phyloP scores from a whole-genome alignment of 441 rosid genomes.

The Erysimum cheiri region DNA sequence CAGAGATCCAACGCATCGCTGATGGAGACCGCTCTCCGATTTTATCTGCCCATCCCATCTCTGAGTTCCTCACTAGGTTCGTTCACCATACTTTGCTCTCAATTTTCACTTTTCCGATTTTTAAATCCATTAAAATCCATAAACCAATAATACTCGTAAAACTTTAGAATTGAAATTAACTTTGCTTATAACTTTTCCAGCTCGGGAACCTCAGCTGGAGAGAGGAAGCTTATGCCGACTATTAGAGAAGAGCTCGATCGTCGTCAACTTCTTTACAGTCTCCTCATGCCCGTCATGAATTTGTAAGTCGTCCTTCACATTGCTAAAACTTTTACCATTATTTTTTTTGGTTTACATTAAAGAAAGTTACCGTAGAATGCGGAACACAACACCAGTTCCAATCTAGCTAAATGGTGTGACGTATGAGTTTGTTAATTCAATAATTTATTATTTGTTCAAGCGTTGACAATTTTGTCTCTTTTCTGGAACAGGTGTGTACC shows the following conservation, averaged over 20 bases:
- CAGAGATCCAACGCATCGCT: constrained; percentile 92
- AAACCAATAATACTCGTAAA: background rate
- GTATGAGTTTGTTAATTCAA: background rate
- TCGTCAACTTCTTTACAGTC: constrained; percentile 84
- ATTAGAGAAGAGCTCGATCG: constrained; percentile 92
- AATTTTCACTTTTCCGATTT: background rate
- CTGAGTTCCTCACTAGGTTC: constrained; percentile 93
- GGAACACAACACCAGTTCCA: background rate
- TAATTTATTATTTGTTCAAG: constrained; percentile 21
- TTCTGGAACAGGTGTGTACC: constrained; percentile 65
- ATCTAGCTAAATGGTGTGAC: constrained; percentile 5
- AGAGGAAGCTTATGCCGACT: constrained; percentile 95
- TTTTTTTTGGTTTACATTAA: background rate
- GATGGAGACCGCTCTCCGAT: constrained; percentile 87
- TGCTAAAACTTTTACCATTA: constrained; percentile 1
- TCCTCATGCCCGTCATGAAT: constrained; percentile 97
- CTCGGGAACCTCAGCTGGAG: constrained; percentile 97
- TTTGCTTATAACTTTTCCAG: constrained; percentile 45
- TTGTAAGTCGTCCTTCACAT: constrained; percentile 62
- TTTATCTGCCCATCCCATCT: constrained; percentile 80
- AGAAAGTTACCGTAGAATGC: background rate
- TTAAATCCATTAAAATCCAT: background rate
- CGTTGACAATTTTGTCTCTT: constrained; percentile 39
- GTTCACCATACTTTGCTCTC: background rate
- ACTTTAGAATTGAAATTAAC: background rate